Evolutionary conservation across 2,329 filamentous ascomycete species (phyloP).

Genomic region (Trichoderma atrobrunneum): DNA sequence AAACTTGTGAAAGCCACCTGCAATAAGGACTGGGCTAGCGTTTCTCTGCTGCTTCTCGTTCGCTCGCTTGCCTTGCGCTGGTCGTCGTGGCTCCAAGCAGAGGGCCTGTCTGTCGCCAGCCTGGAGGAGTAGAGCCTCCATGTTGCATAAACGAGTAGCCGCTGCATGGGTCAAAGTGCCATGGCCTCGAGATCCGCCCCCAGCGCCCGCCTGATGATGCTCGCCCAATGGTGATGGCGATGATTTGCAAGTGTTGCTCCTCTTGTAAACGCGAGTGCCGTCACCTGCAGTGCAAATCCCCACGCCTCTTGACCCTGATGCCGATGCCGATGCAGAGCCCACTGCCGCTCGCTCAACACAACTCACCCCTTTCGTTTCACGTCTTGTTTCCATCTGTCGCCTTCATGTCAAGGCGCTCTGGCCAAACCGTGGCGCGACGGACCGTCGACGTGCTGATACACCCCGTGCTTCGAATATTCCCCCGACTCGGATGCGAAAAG

Average conservation of each 20-base stretch:
- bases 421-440: background rate
- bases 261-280: background rate
- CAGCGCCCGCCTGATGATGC: background rate
- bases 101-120: background rate
- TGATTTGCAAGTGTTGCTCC: background rate
- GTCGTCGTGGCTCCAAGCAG: background rate
- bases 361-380: background rate
- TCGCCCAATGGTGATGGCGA: background rate
- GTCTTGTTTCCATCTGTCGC: background rate
- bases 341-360: background rate
- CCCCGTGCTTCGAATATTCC: slow-evolving; percentile 9
- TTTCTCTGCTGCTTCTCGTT: background rate
- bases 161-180: background rate
- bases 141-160: background rate
- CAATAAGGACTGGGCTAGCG: background rate
- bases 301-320: background rate
- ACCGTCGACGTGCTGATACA: slow-evolving; percentile 4
- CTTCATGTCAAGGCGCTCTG: background rate
- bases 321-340: background rate
- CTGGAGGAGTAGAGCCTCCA: background rate
- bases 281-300: background rate
- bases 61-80: background rate
- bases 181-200: background rate
- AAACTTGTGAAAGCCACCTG: background rate
- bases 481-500: slow-evolving; percentile 10